phyloP scores from a whole-genome alignment of 1,139 yeast species.

The Debaryomycetaceae sp. region DNA sequence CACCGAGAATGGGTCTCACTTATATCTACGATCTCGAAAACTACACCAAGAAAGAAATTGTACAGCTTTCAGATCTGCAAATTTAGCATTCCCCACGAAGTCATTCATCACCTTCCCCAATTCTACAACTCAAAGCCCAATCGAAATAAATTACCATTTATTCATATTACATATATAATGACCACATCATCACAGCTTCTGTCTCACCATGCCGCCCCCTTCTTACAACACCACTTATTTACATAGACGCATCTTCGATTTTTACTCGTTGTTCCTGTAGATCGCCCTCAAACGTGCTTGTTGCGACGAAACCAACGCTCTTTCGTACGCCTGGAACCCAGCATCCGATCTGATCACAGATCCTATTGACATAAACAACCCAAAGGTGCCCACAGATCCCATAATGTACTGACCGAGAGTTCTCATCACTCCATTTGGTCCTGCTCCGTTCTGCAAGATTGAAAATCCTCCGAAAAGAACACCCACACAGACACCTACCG shows the following conservation, averaged over 20 bases:
- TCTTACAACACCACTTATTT: not conserved
- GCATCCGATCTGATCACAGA: slow-evolving; percentile 83
- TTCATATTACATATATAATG: not conserved
- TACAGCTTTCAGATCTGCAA: not conserved
- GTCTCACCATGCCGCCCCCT: not conserved
- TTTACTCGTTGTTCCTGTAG: slow-evolving; percentile 14
- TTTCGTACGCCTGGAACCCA: slow-evolving; percentile 41
- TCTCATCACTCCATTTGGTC: slow-evolving; percentile 97
- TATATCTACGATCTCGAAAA: slow-evolving; percentile 32
- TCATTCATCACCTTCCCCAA: not conserved
- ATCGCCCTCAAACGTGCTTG: slow-evolving; percentile 34
- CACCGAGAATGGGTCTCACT: slow-evolving; percentile 43
- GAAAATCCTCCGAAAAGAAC: slow-evolving; percentile 92
- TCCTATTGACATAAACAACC: slow-evolving; percentile 93
- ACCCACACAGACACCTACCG: slow-evolving; percentile 96
- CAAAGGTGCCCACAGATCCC: slow-evolving; percentile 96
- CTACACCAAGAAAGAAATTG: slow-evolving; percentile 3
- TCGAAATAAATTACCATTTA: not conserved
- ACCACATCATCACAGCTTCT: not conserved
- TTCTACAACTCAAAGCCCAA: not conserved
- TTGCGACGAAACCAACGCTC: slow-evolving; percentile 35
- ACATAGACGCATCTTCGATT: not conserved
- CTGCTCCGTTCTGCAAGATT: slow-evolving; percentile 89
- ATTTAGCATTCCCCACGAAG: not conserved
- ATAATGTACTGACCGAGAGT: slow-evolving; percentile 94